Conservation (phyloP, 129 eudicot species). For the Chrysanthemum makinoi region DNA sequence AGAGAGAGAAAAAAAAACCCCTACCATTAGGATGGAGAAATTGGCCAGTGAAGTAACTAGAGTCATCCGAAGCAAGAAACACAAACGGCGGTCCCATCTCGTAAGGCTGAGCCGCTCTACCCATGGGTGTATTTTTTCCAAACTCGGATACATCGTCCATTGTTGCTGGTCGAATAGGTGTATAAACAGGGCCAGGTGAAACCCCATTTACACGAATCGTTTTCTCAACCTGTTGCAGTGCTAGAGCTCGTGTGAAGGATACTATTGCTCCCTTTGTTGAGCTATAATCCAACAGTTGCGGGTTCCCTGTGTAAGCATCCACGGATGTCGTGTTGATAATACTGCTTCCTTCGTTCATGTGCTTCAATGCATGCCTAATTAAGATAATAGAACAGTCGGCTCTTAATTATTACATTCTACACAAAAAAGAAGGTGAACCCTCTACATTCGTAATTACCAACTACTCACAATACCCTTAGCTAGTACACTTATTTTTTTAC, state of each 20-base stretch:
- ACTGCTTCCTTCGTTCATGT: too few species aligned
- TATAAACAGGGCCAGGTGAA: constrained; percentile 34
- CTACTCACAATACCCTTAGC: too few species aligned
- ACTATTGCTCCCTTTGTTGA: constrained; percentile 25
- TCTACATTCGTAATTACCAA: too few species aligned
- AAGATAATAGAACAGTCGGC: too few species aligned
- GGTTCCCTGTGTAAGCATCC: too few species aligned
- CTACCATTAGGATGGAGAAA: constrained; percentile 44
- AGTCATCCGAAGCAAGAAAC: constrained; percentile 32
- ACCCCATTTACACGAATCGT: constrained; percentile 39
- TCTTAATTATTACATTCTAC: too few species aligned
- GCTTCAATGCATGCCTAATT: too few species aligned
- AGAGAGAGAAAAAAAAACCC: not conserved
- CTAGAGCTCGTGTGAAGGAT: constrained; percentile 35
- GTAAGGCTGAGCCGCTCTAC: constrained; percentile 34
- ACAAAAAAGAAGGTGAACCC: too few species aligned
- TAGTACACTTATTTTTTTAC: too few species aligned
- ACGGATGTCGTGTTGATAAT: too few species aligned
- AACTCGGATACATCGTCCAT: not conserved
- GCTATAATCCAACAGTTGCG: constrained; percentile 7
- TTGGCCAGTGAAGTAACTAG: constrained; percentile 36
- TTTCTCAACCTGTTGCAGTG: constrained; percentile 28
- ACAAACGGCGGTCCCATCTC: constrained; percentile 39
- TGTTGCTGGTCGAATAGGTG: constrained; percentile 24
- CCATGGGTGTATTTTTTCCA: constrained; percentile 31